phyloP scores from a whole-genome alignment of 2,329 filamentous ascomycete species.

The Colletotrichum sp. region DNA sequence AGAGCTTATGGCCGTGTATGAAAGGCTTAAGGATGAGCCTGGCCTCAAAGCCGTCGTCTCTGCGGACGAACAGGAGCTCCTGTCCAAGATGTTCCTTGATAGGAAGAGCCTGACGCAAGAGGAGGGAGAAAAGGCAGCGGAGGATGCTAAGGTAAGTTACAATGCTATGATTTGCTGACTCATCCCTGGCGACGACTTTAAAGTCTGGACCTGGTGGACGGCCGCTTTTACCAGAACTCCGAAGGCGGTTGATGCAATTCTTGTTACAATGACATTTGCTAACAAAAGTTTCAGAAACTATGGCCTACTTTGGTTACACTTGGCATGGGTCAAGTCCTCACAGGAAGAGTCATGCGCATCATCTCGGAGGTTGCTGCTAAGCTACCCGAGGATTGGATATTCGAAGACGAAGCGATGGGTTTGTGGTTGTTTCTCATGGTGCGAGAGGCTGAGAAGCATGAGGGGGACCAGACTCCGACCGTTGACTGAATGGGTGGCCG shows the following conservation, averaged over 20 bases:
- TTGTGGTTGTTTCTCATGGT: neutral
- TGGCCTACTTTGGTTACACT: neutral
- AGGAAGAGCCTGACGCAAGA: neutral
- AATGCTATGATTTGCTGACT: accelerated
- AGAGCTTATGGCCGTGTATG: neutral
- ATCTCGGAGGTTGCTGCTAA: neutral
- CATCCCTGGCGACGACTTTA: accelerated
- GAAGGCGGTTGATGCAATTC: too few relatives aligned
- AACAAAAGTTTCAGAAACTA: neutral
- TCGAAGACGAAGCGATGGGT: neutral
- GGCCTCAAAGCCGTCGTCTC: neutral
- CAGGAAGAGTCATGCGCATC: neutral
- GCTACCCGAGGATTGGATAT: neutral
- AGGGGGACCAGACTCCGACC: neutral
- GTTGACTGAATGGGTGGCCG: neutral
- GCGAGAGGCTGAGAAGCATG: neutral
- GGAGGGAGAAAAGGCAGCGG: neutral
- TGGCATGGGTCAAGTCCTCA: neutral
- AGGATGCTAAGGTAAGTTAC: neutral
- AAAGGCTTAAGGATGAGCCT: neutral
- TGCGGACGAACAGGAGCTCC: neutral
- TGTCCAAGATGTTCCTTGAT: neutral
- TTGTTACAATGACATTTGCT: neutral
- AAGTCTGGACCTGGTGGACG: too few relatives aligned
- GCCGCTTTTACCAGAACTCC: too few relatives aligned